Base-by-base conservation (phyloP, 129 eudicot genomes). In the Deinandra increscens region DNA sequence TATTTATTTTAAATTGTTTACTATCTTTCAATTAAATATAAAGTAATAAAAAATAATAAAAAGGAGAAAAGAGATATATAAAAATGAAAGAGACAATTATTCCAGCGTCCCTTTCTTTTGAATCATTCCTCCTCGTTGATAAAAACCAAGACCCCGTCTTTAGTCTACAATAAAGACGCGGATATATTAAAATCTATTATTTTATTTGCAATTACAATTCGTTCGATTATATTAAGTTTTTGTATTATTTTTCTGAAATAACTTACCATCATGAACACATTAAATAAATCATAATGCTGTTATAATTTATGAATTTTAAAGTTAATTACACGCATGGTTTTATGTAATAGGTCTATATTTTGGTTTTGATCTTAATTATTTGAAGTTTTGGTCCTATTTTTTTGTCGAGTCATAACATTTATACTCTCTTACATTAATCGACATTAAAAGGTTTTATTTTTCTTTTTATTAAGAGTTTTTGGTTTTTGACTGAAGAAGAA, bases 31-130 rank as follows among this genome's bases (percentile, higher is more conserved):
- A 29, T 29, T 26, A 29, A 31, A 26, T 23, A n/a, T n/a, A n/a
- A n/a, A n/a, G n/a, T n/a, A n/a, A n/a, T n/a, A n/a, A n/a, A n/a
- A n/a, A n/a, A n/a, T 26, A 26, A 26, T 5, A 59, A 34, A 13
- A 29, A 58, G 29, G 7, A 1, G 15, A 14, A 14, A 59, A 59
- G 36, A 59, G 19, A 13, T 59, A 29, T 59, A 29, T 29, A 26
- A 26, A 26, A 26, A 26, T 26, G 31, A 59, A 59, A 59, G 14
- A 14, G 62, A 59, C 65, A 33, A 13, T 59, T 59, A 59, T 59
- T 59, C 65, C 65, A 0, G 10, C 19, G 65, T 59, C 65, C 64
- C 65, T 59, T 59, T 59, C 43, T n/a, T n/a, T 59, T 59, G 65
- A 59, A 59, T 59, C 65, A 59, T 29, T 59, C 65, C n/a, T 20